Evolutionary conservation across 768 basidiomycete species (phyloP).

Genomic region (Rhizopogon rudus): DNA sequence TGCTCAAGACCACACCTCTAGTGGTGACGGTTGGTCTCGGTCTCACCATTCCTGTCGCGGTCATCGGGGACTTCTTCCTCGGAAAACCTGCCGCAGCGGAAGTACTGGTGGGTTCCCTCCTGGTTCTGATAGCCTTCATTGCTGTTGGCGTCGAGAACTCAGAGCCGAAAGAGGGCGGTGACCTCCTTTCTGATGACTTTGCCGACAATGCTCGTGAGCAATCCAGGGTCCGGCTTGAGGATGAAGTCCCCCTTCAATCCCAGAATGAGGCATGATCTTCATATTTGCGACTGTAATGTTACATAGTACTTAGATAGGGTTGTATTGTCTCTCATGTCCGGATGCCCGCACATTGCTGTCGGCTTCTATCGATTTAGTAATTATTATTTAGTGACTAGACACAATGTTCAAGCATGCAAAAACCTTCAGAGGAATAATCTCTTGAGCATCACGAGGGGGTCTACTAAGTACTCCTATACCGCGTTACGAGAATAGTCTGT

Average conservation of each 20-base stretch:
- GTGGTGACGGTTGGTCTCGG: conserved; percentile 92
- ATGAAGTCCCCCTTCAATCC: conserved; percentile 5
- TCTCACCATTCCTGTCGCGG: conserved; percentile 89
- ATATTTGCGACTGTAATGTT: background rate
- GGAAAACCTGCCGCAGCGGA: conserved; percentile 50
- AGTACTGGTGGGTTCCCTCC: conserved; percentile 66
- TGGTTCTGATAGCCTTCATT: conserved; percentile 79
- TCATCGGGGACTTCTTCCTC: conserved; percentile 73
- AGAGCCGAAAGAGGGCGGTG: conserved; percentile 32
- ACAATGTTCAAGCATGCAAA: no score
- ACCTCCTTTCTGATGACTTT: conserved; percentile 1
- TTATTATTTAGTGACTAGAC: background rate
- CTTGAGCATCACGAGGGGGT: no score
- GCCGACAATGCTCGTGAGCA: conserved; percentile 2
- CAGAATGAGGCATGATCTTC: background rate
- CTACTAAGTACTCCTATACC: no score
- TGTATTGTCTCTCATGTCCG: background rate
- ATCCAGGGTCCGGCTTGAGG: conserved; percentile 5
- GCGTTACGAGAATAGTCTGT: no score
- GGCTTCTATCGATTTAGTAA: background rate
- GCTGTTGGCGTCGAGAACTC: conserved; percentile 58
- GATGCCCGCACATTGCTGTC: background rate
- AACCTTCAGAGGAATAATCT: no score
- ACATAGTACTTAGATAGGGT: background rate
- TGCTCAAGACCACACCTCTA: conserved; percentile 95